phyloP scores from a whole-genome alignment of 768 basidiomycete species.

The Leccinum longicurvipes region DNA sequence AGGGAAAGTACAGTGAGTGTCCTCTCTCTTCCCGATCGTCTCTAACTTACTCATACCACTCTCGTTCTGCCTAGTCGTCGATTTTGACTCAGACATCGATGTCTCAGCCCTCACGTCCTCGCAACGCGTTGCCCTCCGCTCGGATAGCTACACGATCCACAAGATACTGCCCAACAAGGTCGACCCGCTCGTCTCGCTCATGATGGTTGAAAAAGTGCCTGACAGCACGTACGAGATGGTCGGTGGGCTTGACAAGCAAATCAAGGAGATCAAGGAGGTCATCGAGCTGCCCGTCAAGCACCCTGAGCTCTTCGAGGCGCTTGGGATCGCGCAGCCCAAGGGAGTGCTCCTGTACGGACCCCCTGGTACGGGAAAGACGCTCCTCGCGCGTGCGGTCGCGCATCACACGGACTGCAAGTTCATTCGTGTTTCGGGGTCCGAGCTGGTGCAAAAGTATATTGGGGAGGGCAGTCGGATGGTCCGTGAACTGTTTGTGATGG shows the following conservation, averaged over 20 bases:
- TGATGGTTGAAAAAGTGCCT: slow-evolving; percentile 99
- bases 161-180: slow-evolving; percentile 97
- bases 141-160: slow-evolving; percentile 95
- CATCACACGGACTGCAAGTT: slow-evolving; percentile 98
- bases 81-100: slow-evolving; percentile 86
- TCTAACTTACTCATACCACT: not conserved
- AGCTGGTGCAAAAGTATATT: not conserved
- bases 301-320: slow-evolving; percentile 92
- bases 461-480: slow-evolving; percentile 72
- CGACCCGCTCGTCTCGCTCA: slow-evolving; percentile 95
- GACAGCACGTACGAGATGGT: slow-evolving; percentile 99
- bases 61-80: slow-evolving; percentile 63
- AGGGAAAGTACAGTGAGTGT: slow-evolving; percentile 95
- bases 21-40: not conserved
- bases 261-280: slow-evolving; percentile 99
- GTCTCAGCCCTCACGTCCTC: slow-evolving; percentile 75
- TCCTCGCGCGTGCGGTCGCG: slow-evolving; percentile 67
- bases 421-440: slow-evolving; percentile 7
- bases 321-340: slow-evolving; percentile 44
- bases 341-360: not conserved
- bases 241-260: slow-evolving; percentile 95
- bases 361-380: not conserved
- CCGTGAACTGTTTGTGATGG: slow-evolving; percentile 97
- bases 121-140: slow-evolving; percentile 91
- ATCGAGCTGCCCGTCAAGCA: slow-evolving; percentile 98